Base-by-base conservation (phyloP, 352 stramenopile genomes). In the Phytophthora capsici region DNA sequence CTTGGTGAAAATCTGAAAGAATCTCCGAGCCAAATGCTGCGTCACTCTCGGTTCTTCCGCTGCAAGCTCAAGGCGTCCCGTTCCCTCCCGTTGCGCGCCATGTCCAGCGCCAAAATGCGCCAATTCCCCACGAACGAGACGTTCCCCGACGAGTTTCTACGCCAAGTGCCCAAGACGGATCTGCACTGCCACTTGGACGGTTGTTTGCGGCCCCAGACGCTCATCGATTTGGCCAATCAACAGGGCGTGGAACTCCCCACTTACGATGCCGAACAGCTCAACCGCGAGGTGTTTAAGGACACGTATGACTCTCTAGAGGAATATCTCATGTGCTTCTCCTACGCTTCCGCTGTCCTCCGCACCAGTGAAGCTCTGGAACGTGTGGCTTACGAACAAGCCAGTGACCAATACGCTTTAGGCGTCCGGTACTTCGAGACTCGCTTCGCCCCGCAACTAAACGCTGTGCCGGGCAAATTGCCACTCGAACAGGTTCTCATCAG, bases 161-260 rank as follows among this genome's bases (percentile, higher is more conserved):
- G 54, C 37, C 75, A 80, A 40, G 80, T 87, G 34, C 86, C 86
- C 36, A 94, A 94, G 72, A 88, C 86, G 25, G 90, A 97, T 53
- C 67, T 97, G 12, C 90, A 97, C 63, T 92, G 86, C 59, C 90
- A 97, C 61, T 57, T 97, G 57, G 89, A 97, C 47, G 90, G 90
- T 45, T 91, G 83, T 43, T 65, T 96, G 25, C 86, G 89, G 13
- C 81, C 82, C 1, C 60, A 90, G 58, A 97, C 90, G 26, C 76
- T 97, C 30, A 88, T 97, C 22, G 86, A 95, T 20, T 55, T 97
- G 49, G 86, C 88, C n/a, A 52, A 79, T 36, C 64, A 90, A 55
- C 84, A 95, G 52, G 58, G 72, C 41, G 82, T 95, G 26, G 46
- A 71, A 30, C 71, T 96, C 8, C 90, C 90, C n/a, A 86, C 84